phyloP scores from a whole-genome alignment of 306 rosid species.

The Comarum palustre region DNA sequence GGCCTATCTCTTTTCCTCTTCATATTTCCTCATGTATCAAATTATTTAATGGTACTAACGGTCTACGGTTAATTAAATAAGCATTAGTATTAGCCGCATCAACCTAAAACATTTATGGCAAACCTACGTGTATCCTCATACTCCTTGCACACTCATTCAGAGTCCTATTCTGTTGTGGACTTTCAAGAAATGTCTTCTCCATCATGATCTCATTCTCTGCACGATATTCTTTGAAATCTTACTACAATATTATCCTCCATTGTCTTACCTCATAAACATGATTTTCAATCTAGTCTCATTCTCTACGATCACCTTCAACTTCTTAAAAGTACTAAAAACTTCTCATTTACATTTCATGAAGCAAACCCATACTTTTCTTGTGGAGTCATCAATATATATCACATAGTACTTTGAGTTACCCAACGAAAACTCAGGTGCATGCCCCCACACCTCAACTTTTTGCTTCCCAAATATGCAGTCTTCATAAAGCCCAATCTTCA shows the following conservation, averaged over 20 bases:
- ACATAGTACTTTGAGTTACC: neutral
- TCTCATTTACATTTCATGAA: neutral
- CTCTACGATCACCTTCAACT: conserved; percentile 3
- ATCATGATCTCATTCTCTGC: neutral
- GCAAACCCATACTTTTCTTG: neutral
- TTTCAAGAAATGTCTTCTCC: neutral
- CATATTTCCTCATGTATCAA: too few species aligned
- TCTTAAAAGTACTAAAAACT: neutral
- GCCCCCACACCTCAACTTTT: neutral
- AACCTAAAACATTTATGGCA: neutral
- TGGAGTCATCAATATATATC: neutral
- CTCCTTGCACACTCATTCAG: neutral
- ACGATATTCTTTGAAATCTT: neutral
- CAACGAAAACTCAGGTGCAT: neutral
- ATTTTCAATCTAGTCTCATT: neutral
- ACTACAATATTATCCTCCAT: neutral
- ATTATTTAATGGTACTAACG: too few species aligned
- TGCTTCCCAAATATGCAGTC: neutral
- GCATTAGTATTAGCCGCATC: neutral
- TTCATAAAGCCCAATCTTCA: neutral
- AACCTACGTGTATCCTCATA: neutral
- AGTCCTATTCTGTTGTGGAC: neutral
- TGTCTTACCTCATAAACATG: neutral
- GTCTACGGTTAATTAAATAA: too few species aligned
- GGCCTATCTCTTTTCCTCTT: too few species aligned